A percentile compares a stretch with the other conserved stretches of the same genome.
These are phyloP conservation scores for Deinandra increscens DNA, from an alignment of 129 eudicot species.

Conservation along the genomic window DNA sequence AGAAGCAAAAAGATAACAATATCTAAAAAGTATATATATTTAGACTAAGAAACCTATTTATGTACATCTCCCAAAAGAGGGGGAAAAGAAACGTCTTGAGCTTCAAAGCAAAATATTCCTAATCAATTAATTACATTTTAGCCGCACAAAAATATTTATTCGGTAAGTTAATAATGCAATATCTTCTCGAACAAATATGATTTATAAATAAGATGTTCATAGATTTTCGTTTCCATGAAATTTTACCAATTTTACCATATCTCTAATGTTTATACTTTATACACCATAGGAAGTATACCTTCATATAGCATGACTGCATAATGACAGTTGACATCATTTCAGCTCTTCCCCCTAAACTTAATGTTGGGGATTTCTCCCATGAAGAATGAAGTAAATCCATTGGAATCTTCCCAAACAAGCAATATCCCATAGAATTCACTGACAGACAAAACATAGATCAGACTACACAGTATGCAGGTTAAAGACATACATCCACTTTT, in stretches of 20 bases:
- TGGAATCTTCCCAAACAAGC: slow-evolving; percentile 82
- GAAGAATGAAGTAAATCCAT: slow-evolving; percentile 65
- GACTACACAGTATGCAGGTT: slow-evolving; percentile 13
- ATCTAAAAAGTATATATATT: not conserved
- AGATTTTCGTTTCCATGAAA: not conserved
- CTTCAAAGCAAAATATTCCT: slow-evolving; percentile 4
- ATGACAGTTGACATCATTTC: slow-evolving; percentile 77
- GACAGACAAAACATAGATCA: slow-evolving; percentile 24
- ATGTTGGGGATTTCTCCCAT: slow-evolving; percentile 71
- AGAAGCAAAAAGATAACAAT: not conserved
- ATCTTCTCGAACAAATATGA: not conserved
- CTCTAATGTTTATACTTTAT: slow-evolving; percentile 1
- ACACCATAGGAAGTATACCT: slow-evolving; percentile 46
- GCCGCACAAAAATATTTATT: not conserved
- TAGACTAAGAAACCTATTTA: not conserved
- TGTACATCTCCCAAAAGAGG: not conserved
- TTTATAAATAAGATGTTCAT: not conserved
- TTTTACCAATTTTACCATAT: not conserved
- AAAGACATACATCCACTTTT: not conserved
- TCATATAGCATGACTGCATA: slow-evolving; percentile 69
- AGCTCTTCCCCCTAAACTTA: slow-evolving; percentile 68
- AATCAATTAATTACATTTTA: slow-evolving; percentile 12
- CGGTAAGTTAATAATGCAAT: not conserved
- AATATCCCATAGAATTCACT: slow-evolving; percentile 61
- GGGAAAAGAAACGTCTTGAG: not conserved